These are phyloP conservation scores for Glycyrrhiza uralensis DNA, from an alignment of 306 rosid species.

Conservation along the genomic window DNA sequence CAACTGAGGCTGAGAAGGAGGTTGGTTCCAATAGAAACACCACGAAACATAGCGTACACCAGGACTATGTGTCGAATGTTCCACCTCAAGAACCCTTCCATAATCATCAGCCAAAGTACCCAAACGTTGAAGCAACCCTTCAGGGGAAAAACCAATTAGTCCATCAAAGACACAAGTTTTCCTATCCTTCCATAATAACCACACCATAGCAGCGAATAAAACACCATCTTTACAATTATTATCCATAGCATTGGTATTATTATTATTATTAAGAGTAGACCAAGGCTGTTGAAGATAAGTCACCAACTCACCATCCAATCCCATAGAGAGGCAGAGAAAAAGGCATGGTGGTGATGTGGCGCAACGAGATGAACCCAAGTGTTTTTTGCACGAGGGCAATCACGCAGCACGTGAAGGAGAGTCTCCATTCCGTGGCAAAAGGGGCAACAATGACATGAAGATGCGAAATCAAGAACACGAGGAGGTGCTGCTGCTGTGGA, in stretches of 20 bases:
- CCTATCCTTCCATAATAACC: conserved; percentile 25
- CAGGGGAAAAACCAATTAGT: neutral
- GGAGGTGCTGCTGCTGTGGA: neutral
- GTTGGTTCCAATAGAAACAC: conserved; percentile 27
- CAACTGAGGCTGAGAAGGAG: conserved; percentile 20
- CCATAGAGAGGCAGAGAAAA: conserved; percentile 11
- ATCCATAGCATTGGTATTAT: too few species aligned
- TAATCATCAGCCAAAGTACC: conserved; percentile 12
- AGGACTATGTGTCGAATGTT: neutral
- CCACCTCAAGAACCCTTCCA: neutral
- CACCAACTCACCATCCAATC: conserved; percentile 9
- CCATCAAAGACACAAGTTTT: conserved; percentile 15
- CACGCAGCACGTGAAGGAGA: conserved; percentile 16
- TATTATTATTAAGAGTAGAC: neutral
- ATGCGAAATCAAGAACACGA: neutral
- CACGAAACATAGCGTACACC: neutral
- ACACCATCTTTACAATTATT: neutral
- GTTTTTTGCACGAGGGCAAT: conserved; percentile 20
- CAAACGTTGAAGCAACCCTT: neutral
- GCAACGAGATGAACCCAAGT: conserved; percentile 3
- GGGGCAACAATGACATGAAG: neutral
- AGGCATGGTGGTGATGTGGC: neutral
- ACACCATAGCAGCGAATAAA: conserved; percentile 17
- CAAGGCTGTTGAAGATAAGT: conserved; percentile 22
- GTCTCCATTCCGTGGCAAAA: conserved; percentile 12